Evolutionary conservation across 129 eudicot genomes (phyloP), one percentile per base, ranked within the genome.

Genomic region (Artemisia tridentata): DNA sequence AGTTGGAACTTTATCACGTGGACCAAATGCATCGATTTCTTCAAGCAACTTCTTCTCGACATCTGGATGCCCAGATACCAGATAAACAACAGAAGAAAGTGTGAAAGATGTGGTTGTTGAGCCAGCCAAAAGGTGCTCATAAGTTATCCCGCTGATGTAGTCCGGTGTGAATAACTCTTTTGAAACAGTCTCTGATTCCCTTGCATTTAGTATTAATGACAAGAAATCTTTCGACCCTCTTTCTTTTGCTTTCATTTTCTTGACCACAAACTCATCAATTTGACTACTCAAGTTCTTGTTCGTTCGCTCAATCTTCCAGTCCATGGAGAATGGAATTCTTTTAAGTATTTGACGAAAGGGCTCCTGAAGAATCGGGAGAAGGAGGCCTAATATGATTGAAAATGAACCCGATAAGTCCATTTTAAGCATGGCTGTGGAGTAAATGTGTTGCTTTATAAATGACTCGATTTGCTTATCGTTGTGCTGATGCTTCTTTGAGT

Each of bases 71-170:
- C 86, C 84, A 10, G 97, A 78, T 25, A 95, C 83, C 15, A 95
- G 78, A 74, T 90, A 95, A 63, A 95, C 71, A 15, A 80, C 74
- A 1, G 91, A 67, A 3, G 97, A 95, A 10, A 90, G 65, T 9
- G 99, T 95, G 64, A 95, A 95, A 0, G 99, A 79, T 5, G 99
- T 95, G 0, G 99, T 90, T 12, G 97, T 91, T 43, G 99, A 90
- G 48, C 99, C 99, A 63, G 97, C 99, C 55, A 95, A 75, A 11
- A 95, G 82, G 41, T 95, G 99, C 75, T 95, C 99, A 56, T 95
- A 95, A 25, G 99, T 77, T 0, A 95, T 84, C 31, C 96, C 89
- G 78, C 91, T 90, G 4, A 95, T 54, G 54, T 95, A 90, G 58
- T 90, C 99, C 0, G 87, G 71, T 0, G 96, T 84, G 83, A 95